Base-by-base conservation (phyloP, 352 stramenopile species). In the Phytopythium helicoides region DNA sequence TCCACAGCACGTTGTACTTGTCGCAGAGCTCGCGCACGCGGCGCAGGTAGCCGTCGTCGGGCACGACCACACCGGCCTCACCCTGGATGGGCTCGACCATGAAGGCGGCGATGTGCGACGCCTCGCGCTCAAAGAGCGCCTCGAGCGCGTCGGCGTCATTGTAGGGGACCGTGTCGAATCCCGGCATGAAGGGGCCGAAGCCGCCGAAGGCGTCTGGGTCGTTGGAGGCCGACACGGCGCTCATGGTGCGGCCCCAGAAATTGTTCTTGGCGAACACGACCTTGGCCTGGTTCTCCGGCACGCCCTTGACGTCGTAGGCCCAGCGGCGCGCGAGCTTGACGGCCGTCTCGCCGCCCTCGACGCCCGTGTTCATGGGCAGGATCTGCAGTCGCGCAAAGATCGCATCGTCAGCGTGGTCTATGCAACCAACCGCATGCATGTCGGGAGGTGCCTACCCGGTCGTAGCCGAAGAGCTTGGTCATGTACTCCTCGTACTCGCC, bases 41-140 rank as follows among this genome's bases (percentile, higher is more conserved):
- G 47, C 80, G 80, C 61, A 99, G 84, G 78, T 99, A 99, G 16
- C 94, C 96, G 61, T 99, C 96, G 50, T 93, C 60, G 1, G 97
- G 97, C 18, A 99, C 96, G 11, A 99, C 94, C 26, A 99, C 97
- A 41, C 97, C 97, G 47, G 97, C 97, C 68, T 99, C 97, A 55
- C 97, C 97, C 56, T 99, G 97, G 66, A 99, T 99, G 3, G 97
- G 97, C 69, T 99, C 97, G 7, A 99, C 94, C 96, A 99, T 99
- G 63, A 99, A 99, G 10, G 96, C 97, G 14, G 96, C 96, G 68
- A 98, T 98, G 64, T 97, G 59, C 52, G 74, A 89, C 40, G 66
- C 76, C 41, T 98, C 77, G 36, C 68, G 69, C 49, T 94, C 71
- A 35, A 98, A 87, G 9, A 81, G 52, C 31, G 68, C 57, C 60